A percentile compares a stretch with the other conserved stretches of the same genome.
phyloP scores from a whole-genome alignment of 2,329 filamentous ascomycete genomes.

The Diaporthe eres region DNA sequence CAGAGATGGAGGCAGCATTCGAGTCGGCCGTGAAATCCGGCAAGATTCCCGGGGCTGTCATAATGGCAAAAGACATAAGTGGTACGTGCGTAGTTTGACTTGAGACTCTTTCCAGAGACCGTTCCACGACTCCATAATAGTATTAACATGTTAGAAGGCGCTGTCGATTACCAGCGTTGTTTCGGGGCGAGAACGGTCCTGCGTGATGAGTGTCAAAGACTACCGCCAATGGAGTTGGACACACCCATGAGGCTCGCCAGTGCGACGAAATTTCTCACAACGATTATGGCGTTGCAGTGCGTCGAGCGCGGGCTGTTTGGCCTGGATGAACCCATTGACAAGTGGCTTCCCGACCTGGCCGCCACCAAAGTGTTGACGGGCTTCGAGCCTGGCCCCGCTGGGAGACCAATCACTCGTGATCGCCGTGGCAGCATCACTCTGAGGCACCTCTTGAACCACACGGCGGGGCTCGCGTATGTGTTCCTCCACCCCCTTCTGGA shows the following conservation, averaged over 20 bases:
- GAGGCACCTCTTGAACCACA: constrained; percentile 62
- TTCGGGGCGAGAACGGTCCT: constrained; percentile 1
- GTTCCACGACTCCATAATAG: neutral
- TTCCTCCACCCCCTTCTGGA: constrained; percentile 47
- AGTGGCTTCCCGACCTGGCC: neutral
- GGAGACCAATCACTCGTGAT: neutral
- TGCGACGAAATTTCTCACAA: neutral
- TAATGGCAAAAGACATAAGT: neutral
- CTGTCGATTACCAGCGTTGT: neutral
- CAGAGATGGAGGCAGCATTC: neutral
- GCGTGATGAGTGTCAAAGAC: neutral
- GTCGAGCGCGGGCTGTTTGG: neutral
- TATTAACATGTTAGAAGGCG: neutral
- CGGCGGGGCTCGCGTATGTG: constrained; percentile 59
- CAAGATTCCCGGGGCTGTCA: neutral
- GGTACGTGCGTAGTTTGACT: neutral
- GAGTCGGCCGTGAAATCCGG: neutral
- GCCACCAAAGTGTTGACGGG: constrained; percentile 1
- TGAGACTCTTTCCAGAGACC: neutral
- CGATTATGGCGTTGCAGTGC: neutral
- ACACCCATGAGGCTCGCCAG: constrained; percentile 1
- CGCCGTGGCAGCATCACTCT: constrained; percentile 55
- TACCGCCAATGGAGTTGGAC: neutral
- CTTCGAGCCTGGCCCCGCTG: neutral
- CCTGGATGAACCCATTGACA: neutral